phyloP scores from a whole-genome alignment of 2,329 filamentous ascomycete species.

The Hysterium pulicare region DNA sequence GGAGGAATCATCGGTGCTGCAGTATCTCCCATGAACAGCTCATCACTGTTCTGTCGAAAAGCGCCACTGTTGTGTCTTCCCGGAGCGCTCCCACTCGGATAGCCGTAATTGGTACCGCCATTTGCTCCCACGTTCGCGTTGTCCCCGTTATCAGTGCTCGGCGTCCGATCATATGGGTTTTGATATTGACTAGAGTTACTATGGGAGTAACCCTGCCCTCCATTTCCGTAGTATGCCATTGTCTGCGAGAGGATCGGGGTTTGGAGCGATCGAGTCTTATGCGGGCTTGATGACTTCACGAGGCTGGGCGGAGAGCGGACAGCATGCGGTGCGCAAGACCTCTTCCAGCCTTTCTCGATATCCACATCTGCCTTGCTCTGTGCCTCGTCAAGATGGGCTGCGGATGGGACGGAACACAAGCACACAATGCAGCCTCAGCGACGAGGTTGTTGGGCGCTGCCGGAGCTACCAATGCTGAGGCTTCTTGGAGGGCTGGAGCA shows the following conservation, averaged over 20 bases:
- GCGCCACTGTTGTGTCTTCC: slow-evolving; percentile 31
- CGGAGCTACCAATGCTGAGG: slow-evolving; percentile 4
- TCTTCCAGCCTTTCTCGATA: slow-evolving; percentile 11
- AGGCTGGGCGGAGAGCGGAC: slow-evolving; percentile 29
- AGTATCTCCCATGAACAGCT: slow-evolving; percentile 57
- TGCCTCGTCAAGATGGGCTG: slow-evolving; percentile 8
- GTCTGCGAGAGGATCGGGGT: slow-evolving; percentile 9
- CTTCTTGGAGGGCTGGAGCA: too few relatives aligned
- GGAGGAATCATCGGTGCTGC: slow-evolving; percentile 27
- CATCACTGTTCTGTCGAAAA: slow-evolving; percentile 49
- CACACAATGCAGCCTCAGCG: background rate
- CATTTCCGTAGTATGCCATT: slow-evolving; percentile 58
- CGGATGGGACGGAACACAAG: background rate
- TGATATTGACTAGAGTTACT: slow-evolving; percentile 36
- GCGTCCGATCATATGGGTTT: slow-evolving; percentile 46
- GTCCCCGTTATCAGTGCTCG: slow-evolving; percentile 75
- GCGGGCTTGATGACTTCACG: slow-evolving; percentile 31
- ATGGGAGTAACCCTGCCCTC: slow-evolving; percentile 50
- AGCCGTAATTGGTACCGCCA: slow-evolving; percentile 31
- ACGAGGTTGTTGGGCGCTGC: slow-evolving; percentile 1
- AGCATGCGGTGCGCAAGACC: slow-evolving; percentile 30
- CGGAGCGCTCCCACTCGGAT: slow-evolving; percentile 31
- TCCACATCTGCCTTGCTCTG: slow-evolving; percentile 15
- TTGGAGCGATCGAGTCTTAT: slow-evolving; percentile 10
- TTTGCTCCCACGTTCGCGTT: slow-evolving; percentile 54